These are phyloP conservation scores for Graphiopsis chlorocephala DNA, from an alignment of 2,329 filamentous ascomycete species.

Conservation along the genomic window DNA sequence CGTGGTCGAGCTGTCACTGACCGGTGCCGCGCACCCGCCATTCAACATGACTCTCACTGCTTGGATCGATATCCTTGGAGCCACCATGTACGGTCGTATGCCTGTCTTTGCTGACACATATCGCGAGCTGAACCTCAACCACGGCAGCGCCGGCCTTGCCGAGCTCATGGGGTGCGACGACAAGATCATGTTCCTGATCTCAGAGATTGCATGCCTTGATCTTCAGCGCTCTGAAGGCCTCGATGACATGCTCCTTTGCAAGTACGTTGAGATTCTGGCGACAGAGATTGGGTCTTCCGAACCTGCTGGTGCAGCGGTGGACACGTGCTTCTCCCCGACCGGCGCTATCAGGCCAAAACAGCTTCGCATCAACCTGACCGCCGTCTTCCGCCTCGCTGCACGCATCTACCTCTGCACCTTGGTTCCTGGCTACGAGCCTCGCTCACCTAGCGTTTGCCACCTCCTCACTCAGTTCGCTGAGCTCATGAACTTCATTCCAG, in stretches of 20 bases:
- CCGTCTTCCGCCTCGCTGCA: slow-evolving; percentile 85
- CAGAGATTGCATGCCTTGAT: slow-evolving; percentile 94
- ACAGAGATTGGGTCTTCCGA: slow-evolving; percentile 84
- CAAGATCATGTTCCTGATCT: slow-evolving; percentile 95
- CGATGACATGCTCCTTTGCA: slow-evolving; percentile 80
- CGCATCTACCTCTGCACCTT: slow-evolving; percentile 96
- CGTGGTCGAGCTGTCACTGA: slow-evolving; percentile 46
- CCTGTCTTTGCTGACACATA: slow-evolving; percentile 94
- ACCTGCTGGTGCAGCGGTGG: slow-evolving; percentile 39
- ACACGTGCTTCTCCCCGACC: slow-evolving; percentile 56
- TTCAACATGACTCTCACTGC: slow-evolving; percentile 94
- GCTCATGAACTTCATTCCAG: slow-evolving; percentile 77
- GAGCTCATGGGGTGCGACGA: slow-evolving; percentile 98
- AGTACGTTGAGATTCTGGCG: slow-evolving; percentile 83
- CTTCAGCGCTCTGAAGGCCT: slow-evolving; percentile 79
- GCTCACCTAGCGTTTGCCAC: slow-evolving; percentile 69
- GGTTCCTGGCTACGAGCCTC: slow-evolving; percentile 80
- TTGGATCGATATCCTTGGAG: slow-evolving; percentile 96
- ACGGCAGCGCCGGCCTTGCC: slow-evolving; percentile 68
- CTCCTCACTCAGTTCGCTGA: slow-evolving; percentile 75
- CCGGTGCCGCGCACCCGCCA: slow-evolving; percentile 61
- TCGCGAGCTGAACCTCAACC: slow-evolving; percentile 78
- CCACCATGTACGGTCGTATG: slow-evolving; percentile 83
- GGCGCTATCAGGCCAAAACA: slow-evolving; percentile 78
- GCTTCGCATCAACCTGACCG: slow-evolving; percentile 82